A percentile compares a stretch with the other conserved stretches of the same genome.
These are phyloP conservation scores for Haplosporangium gracile DNA, from an alignment of 192 early-diverging fungal species.

Conservation along the genomic window DNA sequence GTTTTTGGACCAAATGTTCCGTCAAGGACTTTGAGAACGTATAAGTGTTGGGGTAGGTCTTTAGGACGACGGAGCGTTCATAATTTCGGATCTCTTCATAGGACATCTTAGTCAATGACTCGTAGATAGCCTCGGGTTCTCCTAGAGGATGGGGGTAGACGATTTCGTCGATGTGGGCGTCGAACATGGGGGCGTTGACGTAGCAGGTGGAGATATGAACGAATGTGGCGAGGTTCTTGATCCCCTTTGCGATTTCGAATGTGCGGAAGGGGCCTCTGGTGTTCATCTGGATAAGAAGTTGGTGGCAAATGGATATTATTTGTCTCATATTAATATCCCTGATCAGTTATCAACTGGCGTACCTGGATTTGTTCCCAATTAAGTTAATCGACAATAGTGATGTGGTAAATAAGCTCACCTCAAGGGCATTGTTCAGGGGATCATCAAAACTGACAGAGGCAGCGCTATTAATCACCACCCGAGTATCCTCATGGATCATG, in stretches of 20 bases:
- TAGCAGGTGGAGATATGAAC: constrained; percentile 55
- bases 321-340: background rate
- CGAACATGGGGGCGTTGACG: constrained; percentile 41
- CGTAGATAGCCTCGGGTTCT: constrained; percentile 36
- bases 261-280: constrained; percentile 42
- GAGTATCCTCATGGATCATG: constrained; percentile 55
- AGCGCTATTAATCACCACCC: constrained; percentile 63
- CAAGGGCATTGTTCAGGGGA: constrained; percentile 58
- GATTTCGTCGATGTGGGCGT: constrained; percentile 28
- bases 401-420: constrained; percentile 38
- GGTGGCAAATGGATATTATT: background rate
- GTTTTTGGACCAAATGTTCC: constrained; percentile 61
- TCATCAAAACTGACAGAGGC: constrained; percentile 62
- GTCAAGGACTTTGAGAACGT: constrained; percentile 63
- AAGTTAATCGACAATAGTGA: background rate
- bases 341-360: background rate
- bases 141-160: constrained; percentile 40
- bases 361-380: background rate
- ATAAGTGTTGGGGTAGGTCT: constrained; percentile 60
- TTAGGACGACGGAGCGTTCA: constrained; percentile 45
- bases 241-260: constrained; percentile 36
- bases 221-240: constrained; percentile 32
- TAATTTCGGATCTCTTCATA: constrained; percentile 50
- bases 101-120: constrained; percentile 32
- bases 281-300: constrained; percentile 31